Evolutionary conservation across 2,329 filamentous ascomycete genomes (phyloP).

Genomic region (Metarhizium robertsii): DNA sequence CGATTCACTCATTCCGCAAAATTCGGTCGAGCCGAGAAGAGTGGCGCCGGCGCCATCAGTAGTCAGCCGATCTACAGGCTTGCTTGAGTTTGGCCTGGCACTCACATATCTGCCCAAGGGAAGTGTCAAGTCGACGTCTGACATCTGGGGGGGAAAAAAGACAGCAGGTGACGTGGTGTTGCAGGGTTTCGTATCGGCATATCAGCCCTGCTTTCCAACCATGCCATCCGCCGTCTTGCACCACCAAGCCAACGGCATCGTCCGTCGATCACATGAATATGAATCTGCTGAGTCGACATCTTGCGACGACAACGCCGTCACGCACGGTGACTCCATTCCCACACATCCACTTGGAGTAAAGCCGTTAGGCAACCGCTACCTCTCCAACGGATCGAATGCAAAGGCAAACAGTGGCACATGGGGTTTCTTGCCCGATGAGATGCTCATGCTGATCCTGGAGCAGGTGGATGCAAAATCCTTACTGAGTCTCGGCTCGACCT

Average conservation of each 20-base stretch:
- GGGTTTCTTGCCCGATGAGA: slow-evolving; percentile 66
- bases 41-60: not conserved
- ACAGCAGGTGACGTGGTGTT: not conserved
- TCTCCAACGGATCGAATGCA: slow-evolving; percentile 57
- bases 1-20: not conserved
- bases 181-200: not conserved
- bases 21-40: not conserved
- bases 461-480: slow-evolving; percentile 57
- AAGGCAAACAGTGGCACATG: slow-evolving; percentile 59
- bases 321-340: slow-evolving; percentile 45
- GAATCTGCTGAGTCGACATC: not conserved
- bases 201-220: not conserved
- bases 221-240: slow-evolving; percentile 4
- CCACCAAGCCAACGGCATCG: not conserved
- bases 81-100: too few relatives aligned
- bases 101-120: too few relatives aligned
- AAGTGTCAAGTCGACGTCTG: too few relatives aligned
- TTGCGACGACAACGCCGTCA: not conserved
- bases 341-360: slow-evolving; percentile 77
- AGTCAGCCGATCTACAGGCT: not conserved
- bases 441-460: slow-evolving; percentile 68
- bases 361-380: slow-evolving; percentile 74
- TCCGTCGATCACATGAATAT: not conserved
- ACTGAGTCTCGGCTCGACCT: slow-evolving; percentile 61
- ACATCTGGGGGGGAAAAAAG: not conserved